Conservation (phyloP, 176 grass and related monocot species). For the Zizania latifolia region DNA sequence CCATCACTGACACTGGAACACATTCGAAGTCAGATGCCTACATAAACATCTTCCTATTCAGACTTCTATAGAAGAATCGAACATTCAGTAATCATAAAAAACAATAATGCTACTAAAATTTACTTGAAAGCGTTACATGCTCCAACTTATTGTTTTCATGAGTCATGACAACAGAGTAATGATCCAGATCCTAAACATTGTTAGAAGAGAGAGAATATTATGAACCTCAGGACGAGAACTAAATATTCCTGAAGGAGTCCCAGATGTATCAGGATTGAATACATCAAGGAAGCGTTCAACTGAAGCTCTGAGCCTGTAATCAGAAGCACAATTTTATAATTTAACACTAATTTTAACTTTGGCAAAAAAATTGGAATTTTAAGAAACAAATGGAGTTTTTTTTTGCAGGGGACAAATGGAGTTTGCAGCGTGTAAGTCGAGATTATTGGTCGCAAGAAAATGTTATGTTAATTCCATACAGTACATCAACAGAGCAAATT, state of each 20-base stretch:
- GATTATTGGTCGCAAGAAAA: background rate
- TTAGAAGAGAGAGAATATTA: slow-evolving; percentile 15
- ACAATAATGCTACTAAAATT: background rate
- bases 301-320: slow-evolving; percentile 82
- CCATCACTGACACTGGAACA: slow-evolving; percentile 80
- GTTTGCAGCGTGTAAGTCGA: background rate
- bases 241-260: slow-evolving; percentile 74
- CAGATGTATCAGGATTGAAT: slow-evolving; percentile 68
- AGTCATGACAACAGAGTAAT: too few species aligned
- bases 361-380: background rate
- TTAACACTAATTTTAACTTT: background rate
- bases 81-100: background rate
- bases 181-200: background rate
- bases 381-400: background rate
- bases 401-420: too few species aligned
- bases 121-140: background rate
- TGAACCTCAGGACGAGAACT: slow-evolving; percentile 60
- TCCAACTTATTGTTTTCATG: background rate
- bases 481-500: background rate
- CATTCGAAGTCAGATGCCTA: slow-evolving; percentile 89
- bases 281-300: slow-evolving; percentile 81
- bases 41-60: slow-evolving; percentile 18
- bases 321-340: background rate
- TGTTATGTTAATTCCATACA: background rate
- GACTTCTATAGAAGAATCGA: background rate